These are phyloP conservation scores for Chenopodium album DNA, from an alignment of 148 eudicot genomes.

Conservation along the genomic window DNA sequence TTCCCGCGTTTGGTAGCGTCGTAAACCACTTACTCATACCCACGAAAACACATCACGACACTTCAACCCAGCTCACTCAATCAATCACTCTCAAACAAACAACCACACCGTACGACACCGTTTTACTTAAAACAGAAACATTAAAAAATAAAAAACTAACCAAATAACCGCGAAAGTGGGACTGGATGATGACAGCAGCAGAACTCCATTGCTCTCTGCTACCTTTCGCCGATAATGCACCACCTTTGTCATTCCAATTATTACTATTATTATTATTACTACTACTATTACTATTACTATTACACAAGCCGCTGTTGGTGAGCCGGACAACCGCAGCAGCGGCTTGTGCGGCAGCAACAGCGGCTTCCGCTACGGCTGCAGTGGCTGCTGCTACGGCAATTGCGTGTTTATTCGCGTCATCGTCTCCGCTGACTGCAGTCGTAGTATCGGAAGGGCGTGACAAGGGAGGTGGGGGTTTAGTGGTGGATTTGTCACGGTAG, in stretches of 20 bases:
- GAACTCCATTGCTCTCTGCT: slow-evolving; percentile 27
- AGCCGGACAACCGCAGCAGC: slow-evolving; percentile 45
- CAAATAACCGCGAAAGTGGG: slow-evolving; percentile 77
- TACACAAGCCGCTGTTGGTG: slow-evolving; percentile 22
- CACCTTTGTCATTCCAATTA: neutral
- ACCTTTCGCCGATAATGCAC: neutral
- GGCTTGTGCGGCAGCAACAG: slow-evolving; percentile 71
- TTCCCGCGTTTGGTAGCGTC: slow-evolving; percentile 23
- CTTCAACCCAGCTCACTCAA: neutral
- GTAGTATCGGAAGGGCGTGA: too few species aligned
- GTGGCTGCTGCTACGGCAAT: slow-evolving; percentile 66
- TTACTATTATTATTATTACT: too few species aligned
- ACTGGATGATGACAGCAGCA: slow-evolving; percentile 60
- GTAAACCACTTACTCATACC: neutral
- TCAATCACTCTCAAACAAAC: neutral
- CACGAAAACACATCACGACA: neutral
- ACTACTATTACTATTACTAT: neutral
- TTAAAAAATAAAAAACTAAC: slow-evolving; percentile 32
- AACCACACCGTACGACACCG: neutral
- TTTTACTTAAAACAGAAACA: neutral
- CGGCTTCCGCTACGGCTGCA: slow-evolving; percentile 69
- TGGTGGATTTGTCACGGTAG: slow-evolving; percentile 36
- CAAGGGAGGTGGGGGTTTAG: neutral
- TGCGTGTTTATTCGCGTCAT: slow-evolving; percentile 49
- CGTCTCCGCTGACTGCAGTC: neutral